phyloP scores from a whole-genome alignment of 2,329 filamentous ascomycete genomes.

The Seiridium unicorne region DNA sequence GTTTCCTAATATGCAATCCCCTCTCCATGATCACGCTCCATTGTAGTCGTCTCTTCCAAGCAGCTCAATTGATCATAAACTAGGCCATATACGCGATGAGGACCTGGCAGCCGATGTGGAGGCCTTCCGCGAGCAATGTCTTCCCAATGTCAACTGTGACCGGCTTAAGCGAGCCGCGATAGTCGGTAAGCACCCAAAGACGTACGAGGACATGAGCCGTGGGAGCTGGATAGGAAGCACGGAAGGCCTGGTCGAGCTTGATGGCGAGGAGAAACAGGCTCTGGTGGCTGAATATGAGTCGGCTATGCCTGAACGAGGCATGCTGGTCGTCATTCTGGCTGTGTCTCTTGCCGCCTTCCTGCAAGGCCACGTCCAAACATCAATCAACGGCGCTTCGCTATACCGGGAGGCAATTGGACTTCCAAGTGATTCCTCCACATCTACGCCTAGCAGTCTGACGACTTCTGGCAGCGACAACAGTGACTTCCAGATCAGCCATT shows the following conservation, averaged over 20 bases:
- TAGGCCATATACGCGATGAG: slow-evolving; percentile 3
- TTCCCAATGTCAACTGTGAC: not conserved
- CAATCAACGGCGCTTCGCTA: slow-evolving; percentile 4
- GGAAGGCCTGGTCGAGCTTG: slow-evolving; percentile 25
- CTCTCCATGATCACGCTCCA: not conserved
- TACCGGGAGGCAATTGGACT: not conserved
- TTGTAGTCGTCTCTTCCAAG: not conserved
- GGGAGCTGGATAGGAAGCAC: not conserved
- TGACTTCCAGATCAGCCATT: not conserved
- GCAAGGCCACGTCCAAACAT: slow-evolving; percentile 35
- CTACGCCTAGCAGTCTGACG: not conserved
- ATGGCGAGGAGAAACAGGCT: slow-evolving; percentile 32
- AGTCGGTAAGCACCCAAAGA: slow-evolving; percentile 1
- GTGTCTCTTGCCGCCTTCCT: slow-evolving; percentile 43
- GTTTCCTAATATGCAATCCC: too few relatives aligned
- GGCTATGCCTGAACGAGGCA: slow-evolving; percentile 36
- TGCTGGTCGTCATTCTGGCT: slow-evolving; percentile 38
- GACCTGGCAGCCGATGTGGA: not conserved
- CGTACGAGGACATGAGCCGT: not conserved
- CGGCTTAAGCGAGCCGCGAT: not conserved
- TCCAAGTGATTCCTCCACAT: not conserved
- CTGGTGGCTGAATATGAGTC: slow-evolving; percentile 36
- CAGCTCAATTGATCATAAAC: not conserved
- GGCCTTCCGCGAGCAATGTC: not conserved
- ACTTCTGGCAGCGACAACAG: not conserved